Evolutionary conservation across 805 yeast species (phyloP), one percentile per base, ranked within the genome.

Genomic region (Candida maesae): DNA sequence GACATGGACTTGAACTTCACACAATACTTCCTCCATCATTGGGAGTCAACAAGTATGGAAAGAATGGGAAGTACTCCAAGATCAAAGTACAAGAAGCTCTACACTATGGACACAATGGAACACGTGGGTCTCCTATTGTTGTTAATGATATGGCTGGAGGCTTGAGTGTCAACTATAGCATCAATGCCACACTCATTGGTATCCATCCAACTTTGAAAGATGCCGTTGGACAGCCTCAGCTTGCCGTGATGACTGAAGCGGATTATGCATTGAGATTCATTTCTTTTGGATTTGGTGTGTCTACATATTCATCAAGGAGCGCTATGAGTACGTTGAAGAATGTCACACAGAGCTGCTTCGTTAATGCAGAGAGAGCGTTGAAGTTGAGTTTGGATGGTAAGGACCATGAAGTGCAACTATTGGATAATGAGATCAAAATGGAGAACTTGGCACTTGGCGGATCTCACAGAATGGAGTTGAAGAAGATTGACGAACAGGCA

Each of bases 121-220:
- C 65, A 5, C 60, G 73, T 39, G 83, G 82, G 2, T 68, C 79
- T 0, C 82, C 84, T 4, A 63, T 77, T 2, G 51, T 75, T 35
- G 73, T 79, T 3, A 63, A 61, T 31, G 84, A 78, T 57, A 63
- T 75, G 45, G 58, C 73, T 2, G 67, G 68, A 42, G 75, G 67
- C 39, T 27, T 59, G 20, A 73, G 80, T 45, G 64, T 78, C 9
- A 66, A 68, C 37, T 79, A 79, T 46, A 66, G 76, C 1, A 71
- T 79, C 23, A 81, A 77, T 49, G 79, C 81, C 7, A 71, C 73
- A 41, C 63, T 78, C 43, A 76, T 78, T 33, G 81, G 76, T 18
- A 66, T 72, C 39, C 65, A 67, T 40, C 42, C 51, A 18, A 38
- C 36, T 5, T 7, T 12, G 32, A 52, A 44, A 26, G 54, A 55